Evolutionary conservation across 257 asterid genomes (phyloP).

Genomic region (Solanum tacnaense): DNA sequence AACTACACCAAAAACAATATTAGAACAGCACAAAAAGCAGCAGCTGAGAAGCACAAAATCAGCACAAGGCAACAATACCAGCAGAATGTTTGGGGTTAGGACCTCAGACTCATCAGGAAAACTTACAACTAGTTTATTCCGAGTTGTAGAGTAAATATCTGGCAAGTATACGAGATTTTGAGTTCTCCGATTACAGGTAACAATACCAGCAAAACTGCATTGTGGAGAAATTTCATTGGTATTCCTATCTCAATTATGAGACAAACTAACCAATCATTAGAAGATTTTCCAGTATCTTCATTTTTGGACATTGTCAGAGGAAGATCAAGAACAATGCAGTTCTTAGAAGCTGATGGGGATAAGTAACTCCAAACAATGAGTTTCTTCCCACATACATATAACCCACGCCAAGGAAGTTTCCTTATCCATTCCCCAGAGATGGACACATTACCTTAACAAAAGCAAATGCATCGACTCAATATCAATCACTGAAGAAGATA

Average conservation of each 20-base stretch:
- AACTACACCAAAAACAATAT: too few relatives aligned
- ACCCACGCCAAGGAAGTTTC: slow-evolving; percentile 72
- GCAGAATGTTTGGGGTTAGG: not conserved
- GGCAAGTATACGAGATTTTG: slow-evolving; percentile 61
- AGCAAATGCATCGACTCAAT: not conserved
- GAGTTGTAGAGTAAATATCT: slow-evolving; percentile 41
- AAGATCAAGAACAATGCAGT: slow-evolving; percentile 55
- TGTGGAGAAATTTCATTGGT: slow-evolving; percentile 19
- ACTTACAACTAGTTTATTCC: slow-evolving; percentile 30
- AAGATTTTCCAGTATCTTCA: slow-evolving; percentile 28
- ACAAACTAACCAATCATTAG: slow-evolving; percentile 58
- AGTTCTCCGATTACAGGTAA: slow-evolving; percentile 49
- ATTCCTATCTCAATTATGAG: slow-evolving; percentile 51
- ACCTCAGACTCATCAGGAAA: slow-evolving; percentile 29
- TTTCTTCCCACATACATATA: slow-evolving; percentile 34
- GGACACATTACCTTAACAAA: slow-evolving; percentile 46
- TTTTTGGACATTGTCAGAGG: slow-evolving; percentile 24
- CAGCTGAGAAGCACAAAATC: too few relatives aligned
- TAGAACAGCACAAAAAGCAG: too few relatives aligned
- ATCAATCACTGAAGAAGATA: not conserved
- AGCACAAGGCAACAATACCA: too few relatives aligned
- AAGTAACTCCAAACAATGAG: slow-evolving; percentile 72
- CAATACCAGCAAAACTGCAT: slow-evolving; percentile 53
- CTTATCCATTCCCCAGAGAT: slow-evolving; percentile 78
- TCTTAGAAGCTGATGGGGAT: slow-evolving; percentile 43